Evolutionary conservation across 805 yeast genomes (phyloP).

Genomic region (Isabelozyma heimii): DNA sequence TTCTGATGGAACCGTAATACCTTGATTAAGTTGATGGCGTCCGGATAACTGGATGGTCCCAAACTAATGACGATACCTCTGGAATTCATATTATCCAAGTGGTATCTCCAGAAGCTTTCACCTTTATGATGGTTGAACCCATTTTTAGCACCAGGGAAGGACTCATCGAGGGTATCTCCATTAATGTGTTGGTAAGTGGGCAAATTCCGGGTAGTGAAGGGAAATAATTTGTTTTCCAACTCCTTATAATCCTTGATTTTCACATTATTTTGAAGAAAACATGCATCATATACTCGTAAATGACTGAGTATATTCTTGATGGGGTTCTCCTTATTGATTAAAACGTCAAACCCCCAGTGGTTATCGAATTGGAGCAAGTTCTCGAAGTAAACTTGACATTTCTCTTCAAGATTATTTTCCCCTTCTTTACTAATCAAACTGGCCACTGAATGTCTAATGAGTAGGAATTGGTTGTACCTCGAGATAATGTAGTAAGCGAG

Average conservation of each 20-base stretch:
- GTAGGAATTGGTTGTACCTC: not conserved
- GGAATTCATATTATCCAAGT: not conserved
- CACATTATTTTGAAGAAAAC: not conserved
- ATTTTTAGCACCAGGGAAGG: not conserved
- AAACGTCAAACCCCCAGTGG: not conserved
- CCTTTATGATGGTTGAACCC: not conserved
- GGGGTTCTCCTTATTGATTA: not conserved
- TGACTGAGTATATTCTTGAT: not conserved
- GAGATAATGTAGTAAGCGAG: not conserved
- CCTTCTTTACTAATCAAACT: not conserved
- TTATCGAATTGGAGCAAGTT: not conserved
- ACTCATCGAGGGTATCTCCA: not conserved
- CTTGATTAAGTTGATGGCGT: not conserved
- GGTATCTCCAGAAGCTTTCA: not conserved
- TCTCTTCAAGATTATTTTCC: not conserved
- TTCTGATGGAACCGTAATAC: conserved; percentile 14
- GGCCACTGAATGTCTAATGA: not conserved
- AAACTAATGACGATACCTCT: conserved; percentile 2
- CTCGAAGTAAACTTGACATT: not conserved
- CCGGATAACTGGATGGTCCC: not conserved
- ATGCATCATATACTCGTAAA: not conserved
- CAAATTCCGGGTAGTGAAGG: not conserved
- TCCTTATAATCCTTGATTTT: not conserved
- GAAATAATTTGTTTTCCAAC: not conserved
- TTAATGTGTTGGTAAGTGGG: not conserved